Evolutionary conservation across 768 basidiomycete species (phyloP), one percentile per base, ranked within the genome.

Genomic region (Tylopilus cervinicoccineus): DNA sequence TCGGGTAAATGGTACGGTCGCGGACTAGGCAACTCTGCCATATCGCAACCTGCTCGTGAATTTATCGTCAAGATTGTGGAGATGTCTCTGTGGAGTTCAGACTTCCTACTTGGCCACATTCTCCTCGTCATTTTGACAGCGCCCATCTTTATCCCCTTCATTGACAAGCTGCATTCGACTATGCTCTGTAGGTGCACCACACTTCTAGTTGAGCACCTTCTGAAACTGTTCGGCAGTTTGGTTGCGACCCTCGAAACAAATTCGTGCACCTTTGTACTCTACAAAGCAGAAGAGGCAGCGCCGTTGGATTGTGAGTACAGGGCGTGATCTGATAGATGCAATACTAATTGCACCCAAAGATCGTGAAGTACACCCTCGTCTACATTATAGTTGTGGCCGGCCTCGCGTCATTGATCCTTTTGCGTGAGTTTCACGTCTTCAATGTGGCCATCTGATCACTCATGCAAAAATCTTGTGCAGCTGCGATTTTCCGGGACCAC

Each of bases 41-140:
- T 95, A 65, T 93, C 92, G 26, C 96, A 98, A 65, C 93, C 94
- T 27, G 93, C 91, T 48, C 86, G 96, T 65, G 96, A 98, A 76
- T 96, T 88, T 63, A 80, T 98, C 48, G 94, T 98, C 72, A 99
- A 98, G 77, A 90, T 95, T 50, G 91, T 98, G 55, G 95, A 98
- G 71, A 89, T 98, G 86, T 90, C 90, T 22, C 72, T 98, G 14
- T 98, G 95, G 88, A 86, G 86, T 39, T 94, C 92, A 7, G 96
- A 98, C 72, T 96, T 97, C 75, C 70, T 97, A 34, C 75, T 92
- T 41, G 86, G 76, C 5, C 90, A 92, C 61, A 70, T 97, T 48
- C 77, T 98, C 11, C 72, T 97, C 56, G 80, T 96, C 66, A 82
- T 96, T 59, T 72, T 98, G 68, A 89, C 92, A 7, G 83, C 84